Percentiles rank a stretch among this genome's conserved stretches.
phyloP scores from a whole-genome alignment of 345 rosid species.

The Populus davidiana region DNA sequence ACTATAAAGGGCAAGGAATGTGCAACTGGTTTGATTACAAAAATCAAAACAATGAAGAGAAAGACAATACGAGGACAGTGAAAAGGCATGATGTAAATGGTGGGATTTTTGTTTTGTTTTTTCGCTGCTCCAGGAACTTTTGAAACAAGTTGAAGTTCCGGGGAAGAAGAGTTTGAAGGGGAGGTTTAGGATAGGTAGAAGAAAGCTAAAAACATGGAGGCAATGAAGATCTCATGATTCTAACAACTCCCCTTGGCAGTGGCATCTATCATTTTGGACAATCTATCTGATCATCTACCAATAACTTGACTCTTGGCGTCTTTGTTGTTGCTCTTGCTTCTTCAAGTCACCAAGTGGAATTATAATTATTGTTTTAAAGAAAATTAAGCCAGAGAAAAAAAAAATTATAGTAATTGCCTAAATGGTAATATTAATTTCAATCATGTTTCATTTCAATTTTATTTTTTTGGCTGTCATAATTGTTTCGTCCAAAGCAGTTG shows the following conservation, averaged over 20 bases:
- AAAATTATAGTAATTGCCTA: no score
- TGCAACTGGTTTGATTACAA: constrained; percentile 34
- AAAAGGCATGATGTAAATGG: constrained; percentile 30
- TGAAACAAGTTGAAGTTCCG: background rate
- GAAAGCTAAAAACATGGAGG: background rate
- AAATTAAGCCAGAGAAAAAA: no score
- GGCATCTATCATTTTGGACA: background rate
- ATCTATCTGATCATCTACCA: background rate
- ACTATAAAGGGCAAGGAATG: constrained; percentile 62
- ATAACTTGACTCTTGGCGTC: background rate
- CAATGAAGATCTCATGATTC: background rate
- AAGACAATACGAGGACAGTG: constrained; percentile 8
- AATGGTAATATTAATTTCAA: no score
- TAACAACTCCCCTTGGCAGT: background rate
- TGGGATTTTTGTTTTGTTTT: background rate
- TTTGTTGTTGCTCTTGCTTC: background rate
- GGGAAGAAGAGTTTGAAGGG: background rate
- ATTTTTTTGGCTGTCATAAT: no score
- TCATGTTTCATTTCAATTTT: no score
- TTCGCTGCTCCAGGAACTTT: constrained; percentile 3
- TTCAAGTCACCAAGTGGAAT: background rate
- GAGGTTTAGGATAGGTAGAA: background rate
- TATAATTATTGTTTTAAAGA: no score
- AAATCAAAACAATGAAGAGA: constrained; percentile 14
- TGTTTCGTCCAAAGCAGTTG: no score